A percentile compares a stretch with the other conserved stretches of the same genome.
Evolutionary conservation across 768 basidiomycete species (phyloP).

Genomic region (Psilocybe cubensis): DNA sequence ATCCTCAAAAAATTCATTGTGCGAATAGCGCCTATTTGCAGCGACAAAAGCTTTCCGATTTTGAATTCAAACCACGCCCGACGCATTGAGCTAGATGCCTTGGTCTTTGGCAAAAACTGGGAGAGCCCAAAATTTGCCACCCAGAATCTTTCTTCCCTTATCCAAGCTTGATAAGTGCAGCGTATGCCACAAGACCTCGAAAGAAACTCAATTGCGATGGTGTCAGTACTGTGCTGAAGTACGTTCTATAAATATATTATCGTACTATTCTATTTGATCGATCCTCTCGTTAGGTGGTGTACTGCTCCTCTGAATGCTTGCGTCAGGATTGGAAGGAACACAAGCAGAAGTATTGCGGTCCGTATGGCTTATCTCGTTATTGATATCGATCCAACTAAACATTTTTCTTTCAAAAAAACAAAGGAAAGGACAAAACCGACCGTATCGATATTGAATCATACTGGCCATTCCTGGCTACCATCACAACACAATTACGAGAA

Average conservation of each 20-base stretch:
- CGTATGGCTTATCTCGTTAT: background rate
- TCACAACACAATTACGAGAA: slow-evolving; percentile 23
- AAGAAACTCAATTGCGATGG: too few relatives aligned
- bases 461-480: slow-evolving; percentile 34
- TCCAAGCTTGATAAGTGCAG: background rate
- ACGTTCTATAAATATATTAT: background rate
- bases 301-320: slow-evolving; percentile 15
- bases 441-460: slow-evolving; percentile 24
- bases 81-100: too few relatives aligned
- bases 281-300: background rate
- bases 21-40: too few relatives aligned
- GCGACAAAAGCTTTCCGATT: too few relatives aligned
- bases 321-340: slow-evolving; percentile 15
- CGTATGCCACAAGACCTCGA: too few relatives aligned
- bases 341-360: slow-evolving; percentile 6
- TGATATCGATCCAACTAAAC: background rate
- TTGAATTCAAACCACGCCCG: too few relatives aligned
- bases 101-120: too few relatives aligned
- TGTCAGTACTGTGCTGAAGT: too few relatives aligned
- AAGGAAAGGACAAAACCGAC: background rate
- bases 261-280: background rate
- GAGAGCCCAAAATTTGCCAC: too few relatives aligned
- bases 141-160: too few relatives aligned
- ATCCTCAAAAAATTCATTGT: too few relatives aligned
- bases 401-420: background rate